These are phyloP conservation scores for Didymella exigua DNA, from an alignment of 2,329 filamentous ascomycete genomes.

Conservation along the genomic window DNA sequence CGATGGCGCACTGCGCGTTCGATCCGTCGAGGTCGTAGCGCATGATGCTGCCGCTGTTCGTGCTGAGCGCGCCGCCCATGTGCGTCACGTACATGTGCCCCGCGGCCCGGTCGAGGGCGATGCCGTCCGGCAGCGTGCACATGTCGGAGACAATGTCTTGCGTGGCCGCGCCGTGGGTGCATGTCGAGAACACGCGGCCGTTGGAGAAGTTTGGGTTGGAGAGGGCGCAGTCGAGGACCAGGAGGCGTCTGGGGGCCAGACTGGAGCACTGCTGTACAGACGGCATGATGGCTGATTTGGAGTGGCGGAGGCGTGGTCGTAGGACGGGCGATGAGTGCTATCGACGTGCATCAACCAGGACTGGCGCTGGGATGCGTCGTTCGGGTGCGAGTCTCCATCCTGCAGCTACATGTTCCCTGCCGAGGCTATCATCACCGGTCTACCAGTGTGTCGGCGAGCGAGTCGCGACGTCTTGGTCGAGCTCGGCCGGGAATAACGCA, in stretches of 20 bases:
- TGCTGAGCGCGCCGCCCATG: constrained; percentile 25
- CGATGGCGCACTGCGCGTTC: constrained; percentile 53
- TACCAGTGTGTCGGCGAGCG: background rate
- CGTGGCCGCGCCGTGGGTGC: background rate
- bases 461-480: background rate
- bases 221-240: constrained; percentile 11
- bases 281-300: constrained; percentile 11
- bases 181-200: constrained; percentile 10
- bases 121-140: constrained; percentile 36
- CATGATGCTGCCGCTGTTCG: constrained; percentile 52
- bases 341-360: background rate
- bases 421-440: background rate
- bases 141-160: constrained; percentile 12
- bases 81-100: constrained; percentile 41
- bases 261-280: constrained; percentile 26
- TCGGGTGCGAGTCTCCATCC: background rate
- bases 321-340: background rate
- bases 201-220: background rate
- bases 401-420: background rate
- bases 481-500: no score
- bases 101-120: constrained; percentile 27
- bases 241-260: background rate
- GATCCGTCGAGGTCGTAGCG: constrained; percentile 58
- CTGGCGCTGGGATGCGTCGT: background rate
- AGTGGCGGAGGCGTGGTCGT: no score